A percentile compares a stretch with the other conserved stretches of the same genome.
Conservation (phyloP, 805 yeast species). For the Lachancea kluyveri region DNA sequence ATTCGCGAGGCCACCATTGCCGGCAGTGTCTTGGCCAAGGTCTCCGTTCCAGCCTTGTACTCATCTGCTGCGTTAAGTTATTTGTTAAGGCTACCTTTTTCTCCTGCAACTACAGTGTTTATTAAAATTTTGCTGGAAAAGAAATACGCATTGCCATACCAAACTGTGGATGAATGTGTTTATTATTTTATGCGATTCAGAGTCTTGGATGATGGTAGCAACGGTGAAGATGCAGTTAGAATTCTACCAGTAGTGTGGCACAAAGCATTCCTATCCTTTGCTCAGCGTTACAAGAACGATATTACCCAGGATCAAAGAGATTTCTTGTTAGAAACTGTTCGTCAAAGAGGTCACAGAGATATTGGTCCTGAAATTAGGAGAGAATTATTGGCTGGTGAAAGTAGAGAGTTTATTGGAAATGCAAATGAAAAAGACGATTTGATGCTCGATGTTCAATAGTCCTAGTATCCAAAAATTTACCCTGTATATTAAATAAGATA, state of each 20-base stretch:
- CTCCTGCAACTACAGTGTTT: constrained; percentile 85
- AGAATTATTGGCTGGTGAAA: constrained; percentile 80
- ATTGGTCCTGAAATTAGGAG: constrained; percentile 94
- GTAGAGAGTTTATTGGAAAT: constrained; percentile 42
- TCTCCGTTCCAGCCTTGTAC: constrained; percentile 90
- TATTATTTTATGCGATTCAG: constrained; percentile 92
- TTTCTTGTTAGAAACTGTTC: constrained; percentile 80
- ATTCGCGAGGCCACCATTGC: constrained; percentile 93
- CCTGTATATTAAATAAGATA: constrained; percentile 2
- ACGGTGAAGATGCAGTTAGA: constrained; percentile 36
- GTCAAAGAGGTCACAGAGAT: constrained; percentile 82
- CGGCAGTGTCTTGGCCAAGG: constrained; percentile 82
- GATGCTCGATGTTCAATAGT: constrained; percentile 29
- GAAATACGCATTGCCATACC: constrained; percentile 94
- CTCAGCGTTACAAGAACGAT: constrained; percentile 94
- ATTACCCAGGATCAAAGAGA: constrained; percentile 98
- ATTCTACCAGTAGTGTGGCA: constrained; percentile 94
- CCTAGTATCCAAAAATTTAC: background rate
- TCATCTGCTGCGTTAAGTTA: constrained; percentile 93
- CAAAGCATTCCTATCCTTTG: constrained; percentile 88
- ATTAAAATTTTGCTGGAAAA: constrained; percentile 86
- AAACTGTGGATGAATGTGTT: constrained; percentile 89
- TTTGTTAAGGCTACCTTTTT: constrained; percentile 72
- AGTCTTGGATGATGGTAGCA: constrained; percentile 41
- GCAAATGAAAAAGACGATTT: constrained; percentile 23